Evolutionary conservation across 2,329 filamentous ascomycete species (phyloP), one percentile per base, ranked within the genome.

Genomic region (Aspergillus pseudoviridinutans): DNA sequence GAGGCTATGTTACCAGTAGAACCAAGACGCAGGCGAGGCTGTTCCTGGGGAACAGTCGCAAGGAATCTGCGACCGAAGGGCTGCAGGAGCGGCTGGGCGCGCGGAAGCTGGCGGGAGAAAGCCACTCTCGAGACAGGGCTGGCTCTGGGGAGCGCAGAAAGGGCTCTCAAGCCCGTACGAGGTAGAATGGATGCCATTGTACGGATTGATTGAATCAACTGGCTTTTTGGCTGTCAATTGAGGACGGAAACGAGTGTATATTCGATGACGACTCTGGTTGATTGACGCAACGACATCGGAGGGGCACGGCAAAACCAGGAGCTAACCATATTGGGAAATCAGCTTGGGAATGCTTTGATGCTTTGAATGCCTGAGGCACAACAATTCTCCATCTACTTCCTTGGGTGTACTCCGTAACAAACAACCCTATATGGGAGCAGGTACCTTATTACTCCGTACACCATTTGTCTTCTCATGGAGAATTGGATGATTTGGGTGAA

Each of bases 1-100:
- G 27, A 22, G 24, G 24, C 24, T 32, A 47, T 7, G 14, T 3
- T 67, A 73, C 71, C 71, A n/a, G 63, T 71, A n/a, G 71, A 70
- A 38, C 70, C 70, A 50, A 73, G 64, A 51, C 71, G 71, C 62
- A 73, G 61, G 49, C 68, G 70, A 47, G 71, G 71, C 62, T 73
- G 71, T 53, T 72, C 70, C 47, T 66, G 67, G 24, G 70, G 54
- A 22, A 61, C 56, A 24, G 64, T 64, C 10, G 66, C 61, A 27
- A 70, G 61, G 58, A 67, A 71, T 20, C 71, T 69, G 56, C 68
- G 68, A 55, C 63, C 54, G 58, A 66, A 58, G 42, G 69, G 70
- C 49, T 69, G 68, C 22, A 62, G 46, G 27, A 63, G 61, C 29
- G 65, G 68, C 20, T 53, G 55, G 25, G 59, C 55, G 56, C 58